Evolutionary conservation across 257 asterid genomes (phyloP).

Genomic region (Thymus quinquecostatus): DNA sequence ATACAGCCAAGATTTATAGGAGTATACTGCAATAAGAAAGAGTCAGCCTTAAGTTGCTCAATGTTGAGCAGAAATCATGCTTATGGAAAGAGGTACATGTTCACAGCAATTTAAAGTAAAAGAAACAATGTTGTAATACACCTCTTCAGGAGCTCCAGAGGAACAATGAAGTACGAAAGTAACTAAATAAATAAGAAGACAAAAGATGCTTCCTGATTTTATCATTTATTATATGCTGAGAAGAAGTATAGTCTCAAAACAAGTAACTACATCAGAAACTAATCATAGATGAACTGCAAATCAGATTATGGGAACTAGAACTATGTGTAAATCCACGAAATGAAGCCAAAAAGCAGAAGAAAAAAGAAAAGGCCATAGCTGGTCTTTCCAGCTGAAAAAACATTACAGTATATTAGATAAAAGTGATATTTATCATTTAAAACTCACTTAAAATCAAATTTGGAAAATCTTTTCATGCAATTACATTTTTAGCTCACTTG

Average conservation of each 20-base stretch:
- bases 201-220: too few species aligned
- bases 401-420: too few species aligned
- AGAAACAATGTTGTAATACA: background rate
- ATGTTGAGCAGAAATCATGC: background rate
- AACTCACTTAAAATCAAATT: background rate
- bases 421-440: background rate
- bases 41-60: background rate
- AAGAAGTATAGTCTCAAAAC: background rate
- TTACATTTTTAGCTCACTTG: background rate
- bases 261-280: constrained; percentile 18
- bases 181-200: background rate
- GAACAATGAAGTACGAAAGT: constrained; percentile 1
- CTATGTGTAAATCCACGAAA: background rate
- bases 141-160: constrained; percentile 6
- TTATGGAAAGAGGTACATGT: background rate
- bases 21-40: background rate
- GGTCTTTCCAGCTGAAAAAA: background rate
- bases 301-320: too few species aligned
- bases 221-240: too few species aligned
- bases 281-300: background rate
- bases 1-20: background rate
- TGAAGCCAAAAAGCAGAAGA: background rate
- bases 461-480: background rate
- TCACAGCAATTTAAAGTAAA: background rate
- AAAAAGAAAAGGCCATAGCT: background rate